Evolutionary conservation across 768 basidiomycete genomes (phyloP), one percentile per base, ranked within the genome.

Genomic region (Phaffia australis): DNA sequence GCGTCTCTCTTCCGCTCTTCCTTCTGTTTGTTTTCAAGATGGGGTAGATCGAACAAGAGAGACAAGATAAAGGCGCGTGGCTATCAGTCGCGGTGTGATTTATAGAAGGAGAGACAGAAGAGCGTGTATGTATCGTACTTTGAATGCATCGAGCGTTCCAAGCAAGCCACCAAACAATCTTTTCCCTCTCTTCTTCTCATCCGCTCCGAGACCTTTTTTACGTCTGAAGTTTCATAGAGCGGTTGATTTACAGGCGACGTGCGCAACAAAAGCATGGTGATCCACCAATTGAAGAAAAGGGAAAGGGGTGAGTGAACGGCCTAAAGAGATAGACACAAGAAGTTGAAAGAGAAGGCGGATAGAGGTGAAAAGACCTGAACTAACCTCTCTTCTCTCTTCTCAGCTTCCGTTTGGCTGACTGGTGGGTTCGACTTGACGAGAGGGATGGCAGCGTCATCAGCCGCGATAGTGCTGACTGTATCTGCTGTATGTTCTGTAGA

Each of bases 151-250:
- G 25, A 69, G 57, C 1, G 67, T 69, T 3, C 67, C 67, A 1
- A 69, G 51, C 30, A 69, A 56, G 8, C 62, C 61, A 16, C 67
- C 67, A 32, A 69, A 60, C n/a, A 69, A 46, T 25, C 67, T 56
- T 35, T 56, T 64, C 14, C 56, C 67, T 49, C 67, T 49, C 63
- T 69, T 69, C 57, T 69, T 69, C 49, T 69, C 67, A 50, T 69
- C 67, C 5, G 27, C 32, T 19, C 67, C 67, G 3, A 60, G 62
- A 5, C 56, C 30, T 46, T 62, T 49, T 11, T 64, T 69, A 23
- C 63, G 56, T 52, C 67, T 69, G 56, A 1, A 19, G 35, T 5
- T 42, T 42, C 35, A 11, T 4, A 11, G 11, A 5, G 11, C 11
- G 6, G 35, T 42, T 42, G 35, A 42, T 5, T 42, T 42, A 11